These are phyloP conservation scores for Boletellus sp. DNA, from an alignment of 768 basidiomycete genomes.

Conservation along the genomic window DNA sequence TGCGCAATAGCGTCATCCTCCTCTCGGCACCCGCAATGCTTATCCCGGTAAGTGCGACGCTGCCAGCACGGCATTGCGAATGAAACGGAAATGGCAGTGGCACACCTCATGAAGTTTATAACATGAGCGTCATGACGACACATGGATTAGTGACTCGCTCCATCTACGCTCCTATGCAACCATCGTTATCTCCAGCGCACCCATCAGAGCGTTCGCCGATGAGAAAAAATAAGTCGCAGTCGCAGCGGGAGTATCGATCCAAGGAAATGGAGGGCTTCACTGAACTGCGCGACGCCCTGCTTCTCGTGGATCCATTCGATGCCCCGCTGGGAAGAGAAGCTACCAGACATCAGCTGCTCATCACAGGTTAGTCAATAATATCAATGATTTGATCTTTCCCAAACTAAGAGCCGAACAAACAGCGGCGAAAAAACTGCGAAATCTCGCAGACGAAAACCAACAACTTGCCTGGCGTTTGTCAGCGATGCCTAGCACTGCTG, in stretches of 20 bases:
- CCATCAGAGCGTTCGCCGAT: conserved; percentile 3
- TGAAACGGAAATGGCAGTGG: conserved; percentile 1
- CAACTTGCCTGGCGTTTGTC: conserved; percentile 13
- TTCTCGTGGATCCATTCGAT: conserved; percentile 24
- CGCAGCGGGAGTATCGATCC: conserved; percentile 29
- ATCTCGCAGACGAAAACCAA: conserved; percentile 25
- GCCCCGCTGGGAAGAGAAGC: conserved; percentile 23
- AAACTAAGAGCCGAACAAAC: conserved; percentile 5
- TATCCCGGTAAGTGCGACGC: background rate
- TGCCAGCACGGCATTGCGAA: background rate
- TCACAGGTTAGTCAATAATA: conserved; percentile 16
- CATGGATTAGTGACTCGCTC: conserved; percentile 8
- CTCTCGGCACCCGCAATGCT: background rate
- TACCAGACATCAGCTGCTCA: conserved; percentile 29
- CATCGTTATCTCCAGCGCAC: conserved; percentile 9
- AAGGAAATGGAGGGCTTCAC: conserved; percentile 31
- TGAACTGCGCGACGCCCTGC: conserved; percentile 26
- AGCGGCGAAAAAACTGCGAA: conserved; percentile 50
- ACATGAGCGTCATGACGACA: conserved; percentile 2
- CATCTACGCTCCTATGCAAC: conserved; percentile 12
- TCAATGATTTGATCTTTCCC: background rate
- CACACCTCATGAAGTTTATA: conserved; percentile 9
- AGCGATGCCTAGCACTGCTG: conserved; percentile 2
- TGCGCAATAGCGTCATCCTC: background rate
- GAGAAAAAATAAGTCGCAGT: conserved; percentile 24